A percentile compares a stretch with the other conserved stretches of the same genome.
phyloP scores from a whole-genome alignment of 1,284 basidiomycete species.

The Phlebopus sp. region DNA sequence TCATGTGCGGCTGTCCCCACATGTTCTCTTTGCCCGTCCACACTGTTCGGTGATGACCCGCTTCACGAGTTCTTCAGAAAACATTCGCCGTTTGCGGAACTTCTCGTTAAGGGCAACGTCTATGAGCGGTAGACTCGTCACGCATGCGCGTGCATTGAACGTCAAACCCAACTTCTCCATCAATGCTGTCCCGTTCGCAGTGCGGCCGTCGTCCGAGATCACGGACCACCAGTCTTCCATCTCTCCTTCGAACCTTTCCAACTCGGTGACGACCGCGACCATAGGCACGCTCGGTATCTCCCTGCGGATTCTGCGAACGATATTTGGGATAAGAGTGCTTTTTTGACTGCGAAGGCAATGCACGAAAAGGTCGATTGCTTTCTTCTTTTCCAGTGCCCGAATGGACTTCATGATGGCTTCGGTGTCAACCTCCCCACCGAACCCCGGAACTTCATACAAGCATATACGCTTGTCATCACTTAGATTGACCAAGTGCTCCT shows the following conservation, averaged over 20 bases:
- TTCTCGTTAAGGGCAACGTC: conserved; percentile 11
- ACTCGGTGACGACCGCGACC: conserved; percentile 9
- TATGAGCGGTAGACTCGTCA: conserved; percentile 24
- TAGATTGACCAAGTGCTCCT: no score
- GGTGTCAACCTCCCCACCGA: background rate
- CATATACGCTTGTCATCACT: no score
- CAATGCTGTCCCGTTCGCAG: conserved; percentile 2
- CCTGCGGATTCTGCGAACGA: background rate
- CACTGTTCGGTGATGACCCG: conserved; percentile 17
- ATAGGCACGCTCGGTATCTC: conserved; percentile 5
- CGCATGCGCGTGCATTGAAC: conserved; percentile 28
- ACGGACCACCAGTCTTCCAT: conserved; percentile 16
- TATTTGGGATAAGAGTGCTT: background rate
- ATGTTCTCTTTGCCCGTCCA: conserved; percentile 4
- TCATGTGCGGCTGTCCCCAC: background rate
- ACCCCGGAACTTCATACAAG: conserved; percentile 1
- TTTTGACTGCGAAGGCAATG: background rate
- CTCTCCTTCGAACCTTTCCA: conserved; percentile 8
- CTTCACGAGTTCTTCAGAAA: conserved; percentile 16
- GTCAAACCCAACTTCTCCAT: conserved; percentile 1
- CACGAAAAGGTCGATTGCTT: background rate
- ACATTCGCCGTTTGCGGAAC: conserved; percentile 16
- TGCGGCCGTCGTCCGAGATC: background rate
- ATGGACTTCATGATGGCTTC: background rate
- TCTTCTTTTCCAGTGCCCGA: background rate